phyloP scores from a whole-genome alignment of 2,329 filamentous ascomycete genomes.

The Aspergillus sp. region DNA sequence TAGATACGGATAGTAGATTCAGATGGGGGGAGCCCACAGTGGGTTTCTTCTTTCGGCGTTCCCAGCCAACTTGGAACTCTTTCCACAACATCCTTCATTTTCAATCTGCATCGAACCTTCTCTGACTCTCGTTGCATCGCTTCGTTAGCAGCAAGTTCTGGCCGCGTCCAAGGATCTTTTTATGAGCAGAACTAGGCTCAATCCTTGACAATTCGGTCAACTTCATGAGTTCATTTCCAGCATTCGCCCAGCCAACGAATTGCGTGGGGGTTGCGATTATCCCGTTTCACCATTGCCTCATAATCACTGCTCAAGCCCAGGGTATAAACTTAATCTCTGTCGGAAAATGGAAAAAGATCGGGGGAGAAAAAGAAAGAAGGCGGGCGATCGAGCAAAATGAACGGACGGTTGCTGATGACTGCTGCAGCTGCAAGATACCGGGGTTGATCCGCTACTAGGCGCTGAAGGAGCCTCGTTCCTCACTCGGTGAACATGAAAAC shows the following conservation, averaged over 20 bases:
- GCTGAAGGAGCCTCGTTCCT: not conserved
- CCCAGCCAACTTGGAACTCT: not conserved
- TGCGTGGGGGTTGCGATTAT: constrained; percentile 11
- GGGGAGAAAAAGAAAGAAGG: not conserved
- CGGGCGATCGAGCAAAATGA: not conserved
- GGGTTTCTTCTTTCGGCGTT: not conserved
- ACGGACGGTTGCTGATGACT: not conserved
- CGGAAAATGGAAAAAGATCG: not conserved
- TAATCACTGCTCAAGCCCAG: constrained; percentile 12
- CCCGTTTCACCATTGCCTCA: constrained; percentile 26
- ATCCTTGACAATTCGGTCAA: constrained; percentile 6
- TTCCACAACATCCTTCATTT: not conserved
- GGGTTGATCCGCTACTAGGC: not conserved
- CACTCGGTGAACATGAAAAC: not conserved
- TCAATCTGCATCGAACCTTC: too few relatives aligned
- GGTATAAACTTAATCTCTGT: constrained; percentile 11
- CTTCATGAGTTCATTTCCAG: constrained; percentile 17
- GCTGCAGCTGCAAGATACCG: constrained; percentile 9
- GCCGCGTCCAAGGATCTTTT: constrained; percentile 9
- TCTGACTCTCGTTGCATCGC: too few relatives aligned
- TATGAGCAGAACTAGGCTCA: constrained; percentile 3
- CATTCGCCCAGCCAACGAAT: constrained; percentile 3
- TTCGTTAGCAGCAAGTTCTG: constrained; percentile 1
- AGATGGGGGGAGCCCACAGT: not conserved
- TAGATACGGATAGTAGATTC: not conserved